Evolutionary conservation across 2,329 filamentous ascomycete species (phyloP).

Genomic region (Magnaporthiopsis rhizophila): DNA sequence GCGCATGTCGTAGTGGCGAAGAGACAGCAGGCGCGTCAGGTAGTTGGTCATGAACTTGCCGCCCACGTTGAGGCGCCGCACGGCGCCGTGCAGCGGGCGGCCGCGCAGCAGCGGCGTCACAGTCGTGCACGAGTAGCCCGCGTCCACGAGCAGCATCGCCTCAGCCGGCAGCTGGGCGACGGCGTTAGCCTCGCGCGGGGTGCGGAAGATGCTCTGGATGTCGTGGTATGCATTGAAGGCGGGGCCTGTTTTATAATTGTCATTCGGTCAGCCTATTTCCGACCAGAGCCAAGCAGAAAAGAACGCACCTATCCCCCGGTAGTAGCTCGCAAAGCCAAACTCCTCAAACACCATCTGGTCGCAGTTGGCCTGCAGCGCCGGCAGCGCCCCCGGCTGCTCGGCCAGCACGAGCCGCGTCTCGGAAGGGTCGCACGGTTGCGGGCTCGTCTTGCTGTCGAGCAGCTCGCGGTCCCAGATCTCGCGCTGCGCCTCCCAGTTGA

Average conservation of each 20-base stretch:
- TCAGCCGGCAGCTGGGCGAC: conserved; percentile 54
- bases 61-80: conserved; percentile 81
- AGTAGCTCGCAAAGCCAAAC: conserved; percentile 85
- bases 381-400: conserved; percentile 78
- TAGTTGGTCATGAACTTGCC: conserved; percentile 93
- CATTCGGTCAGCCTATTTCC: too few species aligned
- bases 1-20: conserved; percentile 91
- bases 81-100: conserved; percentile 68
- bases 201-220: conserved; percentile 59
- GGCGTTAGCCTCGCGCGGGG: conserved; percentile 39
- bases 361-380: conserved; percentile 75
- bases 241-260: conserved; percentile 41
- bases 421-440: conserved; percentile 60
- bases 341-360: conserved; percentile 98
- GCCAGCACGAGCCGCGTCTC: conserved; percentile 79
- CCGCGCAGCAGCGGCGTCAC: conserved; percentile 80
- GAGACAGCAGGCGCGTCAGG: conserved; percentile 78
- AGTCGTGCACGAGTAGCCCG: conserved; percentile 87
- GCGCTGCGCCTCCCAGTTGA: conserved; percentile 94
- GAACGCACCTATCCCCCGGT: conserved; percentile 47
- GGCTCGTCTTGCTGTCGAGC: conserved; percentile 58
- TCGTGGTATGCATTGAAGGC: conserved; percentile 78
- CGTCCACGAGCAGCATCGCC: conserved; percentile 81
- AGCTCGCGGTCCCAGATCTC: conserved; percentile 93
- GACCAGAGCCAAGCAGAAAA: too few species aligned